These are phyloP conservation scores for Trichocomaceae sp. DNA, from an alignment of 2,329 filamentous ascomycete genomes.

Conservation along the genomic window DNA sequence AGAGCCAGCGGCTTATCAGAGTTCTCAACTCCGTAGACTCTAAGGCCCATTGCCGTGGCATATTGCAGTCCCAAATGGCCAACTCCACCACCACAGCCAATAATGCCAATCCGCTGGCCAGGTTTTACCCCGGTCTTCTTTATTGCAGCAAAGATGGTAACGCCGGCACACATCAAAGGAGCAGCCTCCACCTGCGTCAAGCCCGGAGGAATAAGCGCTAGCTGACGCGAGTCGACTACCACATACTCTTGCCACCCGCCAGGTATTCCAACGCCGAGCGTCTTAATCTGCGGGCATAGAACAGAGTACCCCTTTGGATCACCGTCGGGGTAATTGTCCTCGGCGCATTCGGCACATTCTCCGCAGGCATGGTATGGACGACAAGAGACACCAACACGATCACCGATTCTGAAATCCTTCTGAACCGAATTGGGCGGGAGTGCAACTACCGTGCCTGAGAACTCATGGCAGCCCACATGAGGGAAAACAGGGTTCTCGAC, in stretches of 20 bases:
- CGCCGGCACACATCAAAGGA: conserved; percentile 34
- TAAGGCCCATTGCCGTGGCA: conserved; percentile 61
- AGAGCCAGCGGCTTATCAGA: conserved; percentile 14
- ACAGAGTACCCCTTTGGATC: conserved; percentile 14
- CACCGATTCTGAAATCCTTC: conserved; percentile 11
- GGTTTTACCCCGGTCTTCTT: conserved; percentile 52
- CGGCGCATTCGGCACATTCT: conserved; percentile 17
- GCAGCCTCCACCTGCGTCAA: conserved; percentile 27
- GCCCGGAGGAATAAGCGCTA: conserved; percentile 24
- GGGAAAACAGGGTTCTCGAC: conserved; percentile 33
- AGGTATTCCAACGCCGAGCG: conserved; percentile 12
- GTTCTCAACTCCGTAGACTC: conserved; percentile 35
- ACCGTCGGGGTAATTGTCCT: conserved; percentile 11
- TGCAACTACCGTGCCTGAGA: conserved; percentile 41
- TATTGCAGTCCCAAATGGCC: conserved; percentile 64
- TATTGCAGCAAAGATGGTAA: conserved; percentile 50
- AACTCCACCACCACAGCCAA: conserved; percentile 61
- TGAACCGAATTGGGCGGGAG: conserved; percentile 11
- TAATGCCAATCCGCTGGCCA: conserved; percentile 61
- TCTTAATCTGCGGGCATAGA: conserved; percentile 11
- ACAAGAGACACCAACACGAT: conserved; percentile 10
- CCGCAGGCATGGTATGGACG: conserved; percentile 13
- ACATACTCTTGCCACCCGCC: conserved; percentile 22
- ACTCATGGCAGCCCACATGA: conserved; percentile 43
- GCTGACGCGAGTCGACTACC: conserved; percentile 17